phyloP scores from a whole-genome alignment of 176 grass and related monocot species.

The Juncus inflexus region DNA sequence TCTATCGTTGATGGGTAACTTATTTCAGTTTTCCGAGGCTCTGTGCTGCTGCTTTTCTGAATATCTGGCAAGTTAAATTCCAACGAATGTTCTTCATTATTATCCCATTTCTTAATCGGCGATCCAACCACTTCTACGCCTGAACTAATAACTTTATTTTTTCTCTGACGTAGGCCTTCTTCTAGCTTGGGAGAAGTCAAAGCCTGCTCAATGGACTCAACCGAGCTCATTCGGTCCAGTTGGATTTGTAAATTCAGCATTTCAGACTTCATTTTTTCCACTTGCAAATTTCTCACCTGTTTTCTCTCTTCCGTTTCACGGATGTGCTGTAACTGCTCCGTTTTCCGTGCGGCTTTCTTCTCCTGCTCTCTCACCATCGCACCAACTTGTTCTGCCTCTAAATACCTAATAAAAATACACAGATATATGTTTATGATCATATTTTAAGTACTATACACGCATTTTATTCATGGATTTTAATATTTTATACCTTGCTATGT shows the following conservation, averaged over 20 bases:
- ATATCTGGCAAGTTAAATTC: constrained; percentile 52
- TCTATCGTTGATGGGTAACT: constrained; percentile 44
- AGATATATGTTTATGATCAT: no score
- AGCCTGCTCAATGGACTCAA: constrained; percentile 39
- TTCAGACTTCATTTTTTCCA: constrained; percentile 97
- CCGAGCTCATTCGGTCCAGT: constrained; percentile 71
- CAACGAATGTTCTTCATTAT: constrained; percentile 41
- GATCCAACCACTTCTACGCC: constrained; percentile 33
- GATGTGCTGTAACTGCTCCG: constrained; percentile 74
- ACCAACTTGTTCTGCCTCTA: constrained; percentile 94
- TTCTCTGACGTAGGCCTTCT: constrained; percentile 78
- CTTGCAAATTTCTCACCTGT: constrained; percentile 73
- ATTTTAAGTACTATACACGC: no score
- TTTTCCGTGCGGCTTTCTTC: constrained; percentile 91
- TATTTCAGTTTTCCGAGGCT: constrained; percentile 40
- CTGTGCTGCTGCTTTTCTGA: constrained; percentile 33
- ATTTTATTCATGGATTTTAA: no score
- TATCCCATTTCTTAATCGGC: constrained; percentile 39
- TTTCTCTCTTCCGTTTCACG: constrained; percentile 86
- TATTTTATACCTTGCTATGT: constrained; percentile 51
- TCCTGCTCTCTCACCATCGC: constrained; percentile 92
- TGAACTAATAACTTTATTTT: constrained; percentile 25
- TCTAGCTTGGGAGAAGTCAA: constrained; percentile 34
- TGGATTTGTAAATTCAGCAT: constrained; percentile 95
- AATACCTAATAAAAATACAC: constrained; percentile 25